Evolutionary conservation across 345 rosid genomes (phyloP).

Genomic region (Melaleuca quinquenervia): DNA sequence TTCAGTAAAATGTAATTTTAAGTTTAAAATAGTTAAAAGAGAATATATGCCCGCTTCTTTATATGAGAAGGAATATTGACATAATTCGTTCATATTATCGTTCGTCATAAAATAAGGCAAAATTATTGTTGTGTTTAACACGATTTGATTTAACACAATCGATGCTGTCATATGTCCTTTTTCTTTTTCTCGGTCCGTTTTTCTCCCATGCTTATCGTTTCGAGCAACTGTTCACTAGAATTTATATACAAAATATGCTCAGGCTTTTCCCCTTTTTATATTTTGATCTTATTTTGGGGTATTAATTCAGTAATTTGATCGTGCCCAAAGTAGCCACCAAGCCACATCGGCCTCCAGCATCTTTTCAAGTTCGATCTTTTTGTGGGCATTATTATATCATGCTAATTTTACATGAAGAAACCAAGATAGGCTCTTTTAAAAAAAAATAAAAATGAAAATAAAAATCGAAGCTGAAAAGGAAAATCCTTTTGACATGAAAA

Average conservation of each 20-base stretch:
- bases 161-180: not conserved
- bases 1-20: not conserved
- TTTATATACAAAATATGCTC: not conserved
- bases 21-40: rapidly evolving
- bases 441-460: too few relatives aligned
- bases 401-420: not conserved
- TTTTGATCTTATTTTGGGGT: not conserved
- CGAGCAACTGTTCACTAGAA: not conserved
- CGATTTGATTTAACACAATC: not conserved
- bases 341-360: too few relatives aligned
- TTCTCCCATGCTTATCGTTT: not conserved
- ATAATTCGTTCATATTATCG: not conserved
- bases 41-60: not conserved
- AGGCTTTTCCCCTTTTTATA: not conserved
- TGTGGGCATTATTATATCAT: not conserved
- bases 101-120: not conserved
- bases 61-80: not conserved
- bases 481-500: too few relatives aligned
- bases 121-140: not conserved
- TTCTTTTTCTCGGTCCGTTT: not conserved
- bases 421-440: not conserved
- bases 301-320: too few relatives aligned
- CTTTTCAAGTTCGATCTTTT: not conserved
- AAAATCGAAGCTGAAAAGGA: too few relatives aligned
- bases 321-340: not conserved